Base-by-base conservation (phyloP, 306 rosid genomes). In the Lathyrus tuberosus region DNA sequence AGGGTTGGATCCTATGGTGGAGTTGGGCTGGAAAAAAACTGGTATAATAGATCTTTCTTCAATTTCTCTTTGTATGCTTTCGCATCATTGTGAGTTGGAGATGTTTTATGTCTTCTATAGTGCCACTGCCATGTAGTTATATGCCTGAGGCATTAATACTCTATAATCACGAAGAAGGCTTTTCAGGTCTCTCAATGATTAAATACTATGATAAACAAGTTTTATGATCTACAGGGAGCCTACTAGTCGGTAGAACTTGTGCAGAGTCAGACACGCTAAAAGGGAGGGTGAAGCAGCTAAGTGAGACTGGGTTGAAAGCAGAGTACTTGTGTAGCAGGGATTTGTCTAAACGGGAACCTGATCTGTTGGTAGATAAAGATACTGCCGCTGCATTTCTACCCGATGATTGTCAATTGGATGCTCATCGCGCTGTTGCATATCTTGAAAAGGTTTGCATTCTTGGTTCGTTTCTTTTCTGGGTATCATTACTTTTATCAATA, bases 401-500 rank as follows among this genome's bases (percentile, higher is more conserved):
- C 13, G 91, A 80, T 77, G 98, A 93, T 63, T 82, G 81, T 75
- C 96, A 93, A 83, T 70, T 93, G 80, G 97, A 93, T 88, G 98
- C 98, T 78, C 83, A 70, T 57, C 76, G 76, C 26, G 47, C 89
- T 2, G 86, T 85, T 72, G 86, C 80, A 15, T 78, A 73, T 76
- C 79, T 93, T 71, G 87, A 84, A 80, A 80, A 84, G 97, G 98
- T 88, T 15, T 69, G 31, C 42, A 52, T 77, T 66, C 12, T 47
- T 26, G 42, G 53, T 71, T 35, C 15, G 5, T 33, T 43, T 57
- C 35, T 57, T 7, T 69, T 43, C 8, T 16, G 15, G 16, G 24
- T 62, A 31, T 54, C 40, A 58, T 22, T 61, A 33, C 58, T 71
- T 78, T 40, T 61, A 33, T 47, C 47, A 8, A 18, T 62, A 6